Evolutionary conservation across 441 rosid genomes (phyloP).

Genomic region (Eruca vesicaria): DNA sequence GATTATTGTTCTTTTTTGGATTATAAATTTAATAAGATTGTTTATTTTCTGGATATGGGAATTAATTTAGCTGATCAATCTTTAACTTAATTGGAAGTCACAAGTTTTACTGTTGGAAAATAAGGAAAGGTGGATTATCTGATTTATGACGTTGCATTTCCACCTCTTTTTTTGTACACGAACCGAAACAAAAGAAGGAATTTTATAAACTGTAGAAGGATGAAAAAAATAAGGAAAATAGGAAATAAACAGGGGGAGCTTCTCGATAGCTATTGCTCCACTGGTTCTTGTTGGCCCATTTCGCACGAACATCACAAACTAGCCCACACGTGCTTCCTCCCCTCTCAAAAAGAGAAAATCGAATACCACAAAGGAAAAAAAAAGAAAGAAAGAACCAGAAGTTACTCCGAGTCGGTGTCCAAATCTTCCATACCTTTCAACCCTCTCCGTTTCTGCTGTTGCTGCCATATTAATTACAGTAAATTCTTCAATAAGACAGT

Average conservation of each 20-base stretch:
- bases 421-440: constrained; percentile 69
- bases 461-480: constrained; percentile 26
- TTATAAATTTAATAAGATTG: not conserved
- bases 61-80: not conserved
- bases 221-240: not conserved
- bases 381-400: not conserved
- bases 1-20: not conserved
- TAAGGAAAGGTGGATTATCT: not conserved
- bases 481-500: not conserved
- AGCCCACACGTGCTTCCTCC: constrained; percentile 25
- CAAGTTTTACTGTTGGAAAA: not conserved
- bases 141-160: constrained; percentile 8
- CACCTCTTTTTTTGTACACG: constrained; percentile 10
- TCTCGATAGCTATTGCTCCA: constrained; percentile 17
- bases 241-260: not conserved
- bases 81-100: not conserved
- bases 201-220: not conserved
- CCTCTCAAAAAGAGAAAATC: not conserved
- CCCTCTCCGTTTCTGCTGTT: constrained; percentile 68
- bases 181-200: not conserved
- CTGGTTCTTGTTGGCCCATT: constrained; percentile 8
- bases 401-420: constrained; percentile 63
- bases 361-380: not conserved
- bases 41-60: not conserved
- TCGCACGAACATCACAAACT: constrained; percentile 22